Evolutionary conservation across 2,329 filamentous ascomycete species (phyloP), one percentile per base, ranked within the genome.

Genomic region (Nemania diffusa): DNA sequence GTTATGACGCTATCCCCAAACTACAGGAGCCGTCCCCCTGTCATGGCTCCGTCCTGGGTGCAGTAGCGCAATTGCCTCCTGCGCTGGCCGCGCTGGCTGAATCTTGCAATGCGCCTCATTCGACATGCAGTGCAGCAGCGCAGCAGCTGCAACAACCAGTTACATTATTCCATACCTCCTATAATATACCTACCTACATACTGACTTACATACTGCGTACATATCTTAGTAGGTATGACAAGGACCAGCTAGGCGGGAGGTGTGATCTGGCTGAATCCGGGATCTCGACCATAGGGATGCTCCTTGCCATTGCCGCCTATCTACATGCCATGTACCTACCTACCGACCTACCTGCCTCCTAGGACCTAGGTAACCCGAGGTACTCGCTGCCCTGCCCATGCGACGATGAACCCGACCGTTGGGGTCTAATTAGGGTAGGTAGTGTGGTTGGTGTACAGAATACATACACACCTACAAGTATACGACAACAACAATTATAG

Each of bases 361-460:
- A n/a, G n/a, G n/a, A n/a, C n/a, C n/a, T n/a, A n/a, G n/a, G n/a
- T n/a, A n/a, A n/a, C n/a, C n/a, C n/a, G n/a, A n/a, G n/a, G n/a
- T n/a, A n/a, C 27, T 53, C 13, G 24, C 42, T 27, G 40, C 40
- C 44, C 40, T 40, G 24, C 48, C 20, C 26, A 44, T 40, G 50
- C 51, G 42, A 44, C 13, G 44, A 55, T 42, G 62, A 52, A 62
- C 61, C 65, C 57, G 65, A 65, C 52, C 15, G 57, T 62, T 68
- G 65, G 65, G 65, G 65, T 58, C 62, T 52, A 56, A 55, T 46
- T 27, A 57, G 37, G 15, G 37, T 40, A 40, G 37, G n/a, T n/a
- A n/a, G n/a, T n/a, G n/a, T n/a, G n/a, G n/a, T n/a, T 40, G 15
- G 37, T 40, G 17, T 40, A 40, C 37, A 15, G 37, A 15, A 40